phyloP scores from a whole-genome alignment of 768 basidiomycete genomes.

The Tulasnella calospora region DNA sequence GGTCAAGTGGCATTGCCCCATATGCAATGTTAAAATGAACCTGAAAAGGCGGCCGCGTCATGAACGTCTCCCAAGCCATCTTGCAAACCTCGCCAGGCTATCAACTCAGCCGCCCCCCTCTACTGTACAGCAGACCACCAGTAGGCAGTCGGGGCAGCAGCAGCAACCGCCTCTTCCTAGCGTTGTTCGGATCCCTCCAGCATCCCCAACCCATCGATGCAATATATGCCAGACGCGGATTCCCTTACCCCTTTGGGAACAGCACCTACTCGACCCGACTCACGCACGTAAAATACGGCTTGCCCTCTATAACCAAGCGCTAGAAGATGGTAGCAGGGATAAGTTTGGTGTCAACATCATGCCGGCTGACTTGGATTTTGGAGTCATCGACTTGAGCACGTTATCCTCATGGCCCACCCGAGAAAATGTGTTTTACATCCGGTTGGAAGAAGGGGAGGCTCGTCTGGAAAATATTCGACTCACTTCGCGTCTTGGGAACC shows the following conservation, averaged over 20 bases:
- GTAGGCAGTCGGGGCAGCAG: background rate
- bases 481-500: background rate
- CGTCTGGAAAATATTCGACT: background rate
- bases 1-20: background rate
- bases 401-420: background rate
- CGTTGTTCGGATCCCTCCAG: background rate
- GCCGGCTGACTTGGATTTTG: background rate
- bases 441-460: background rate
- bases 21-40: background rate
- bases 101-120: background rate
- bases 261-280: background rate
- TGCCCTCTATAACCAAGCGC: background rate
- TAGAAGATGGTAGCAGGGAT: slow-evolving; percentile 8
- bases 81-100: background rate
- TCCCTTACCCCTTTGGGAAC: background rate
- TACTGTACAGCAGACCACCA: background rate
- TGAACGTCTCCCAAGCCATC: background rate
- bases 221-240: background rate
- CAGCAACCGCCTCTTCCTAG: background rate
- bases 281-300: background rate
- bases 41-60: background rate
- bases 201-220: background rate
- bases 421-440: background rate
- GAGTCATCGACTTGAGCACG: slow-evolving; percentile 2
- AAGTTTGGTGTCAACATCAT: slow-evolving; percentile 1